Percentiles rank a stretch among this genome's conserved stretches.
Evolutionary conservation across 257 asterid genomes (phyloP).

Genomic region (Rhazya stricta): DNA sequence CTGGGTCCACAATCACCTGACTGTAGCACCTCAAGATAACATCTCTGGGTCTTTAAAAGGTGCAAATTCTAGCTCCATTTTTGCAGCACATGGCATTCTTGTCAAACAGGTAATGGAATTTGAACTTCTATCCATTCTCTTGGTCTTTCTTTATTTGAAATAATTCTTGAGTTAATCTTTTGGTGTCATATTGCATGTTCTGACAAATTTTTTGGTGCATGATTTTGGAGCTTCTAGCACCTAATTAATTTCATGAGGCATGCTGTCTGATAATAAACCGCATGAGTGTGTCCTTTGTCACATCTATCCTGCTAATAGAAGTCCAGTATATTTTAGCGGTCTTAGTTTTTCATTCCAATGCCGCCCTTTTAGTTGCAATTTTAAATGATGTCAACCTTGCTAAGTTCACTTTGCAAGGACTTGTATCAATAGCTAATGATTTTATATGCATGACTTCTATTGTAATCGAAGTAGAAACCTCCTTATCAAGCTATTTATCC

Average conservation of each 20-base stretch:
- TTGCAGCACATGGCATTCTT: conserved; percentile 40
- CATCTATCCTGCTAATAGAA: neutral
- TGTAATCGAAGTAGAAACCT: neutral
- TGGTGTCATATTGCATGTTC: neutral
- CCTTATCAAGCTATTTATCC: neutral
- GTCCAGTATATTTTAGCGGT: too few species aligned
- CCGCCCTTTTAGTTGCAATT: neutral
- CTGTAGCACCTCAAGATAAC: conserved; percentile 29
- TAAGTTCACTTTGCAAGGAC: neutral
- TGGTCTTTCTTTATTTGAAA: conserved; percentile 1
- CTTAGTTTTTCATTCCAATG: neutral
- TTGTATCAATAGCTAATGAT: too few species aligned
- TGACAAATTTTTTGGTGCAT: neutral
- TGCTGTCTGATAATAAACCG: neutral
- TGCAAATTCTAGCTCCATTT: conserved; percentile 26
- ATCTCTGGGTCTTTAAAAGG: conserved; percentile 24
- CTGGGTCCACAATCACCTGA: conserved; percentile 41
- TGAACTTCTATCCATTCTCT: neutral
- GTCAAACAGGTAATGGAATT: conserved; percentile 59
- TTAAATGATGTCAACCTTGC: neutral
- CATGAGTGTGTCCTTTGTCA: neutral
- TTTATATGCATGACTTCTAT: neutral
- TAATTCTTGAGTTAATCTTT: neutral
- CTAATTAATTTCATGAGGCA: neutral
- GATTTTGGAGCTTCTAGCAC: neutral